Percentiles rank a stretch among this genome's conserved stretches.
Conservation (phyloP, 140 eudicot species). For the Stevia rebaudiana region DNA sequence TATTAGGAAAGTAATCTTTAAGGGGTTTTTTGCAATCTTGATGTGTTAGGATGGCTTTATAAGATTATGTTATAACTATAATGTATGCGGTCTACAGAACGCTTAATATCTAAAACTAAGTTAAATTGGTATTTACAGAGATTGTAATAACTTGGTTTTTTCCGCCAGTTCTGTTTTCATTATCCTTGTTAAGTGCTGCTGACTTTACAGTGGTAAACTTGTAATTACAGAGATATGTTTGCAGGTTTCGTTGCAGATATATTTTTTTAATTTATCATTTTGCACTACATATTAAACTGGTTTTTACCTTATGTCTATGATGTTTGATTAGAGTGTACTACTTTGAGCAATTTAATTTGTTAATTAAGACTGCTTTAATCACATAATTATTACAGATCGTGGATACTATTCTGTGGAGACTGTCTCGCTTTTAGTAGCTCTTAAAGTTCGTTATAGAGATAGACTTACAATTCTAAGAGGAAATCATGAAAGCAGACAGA, state of each 20-base stretch:
- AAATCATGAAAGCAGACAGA: constrained; percentile 88
- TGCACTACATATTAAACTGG: background rate
- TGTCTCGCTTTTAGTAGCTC: constrained; percentile 78
- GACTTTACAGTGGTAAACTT: constrained; percentile 14
- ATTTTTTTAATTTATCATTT: background rate
- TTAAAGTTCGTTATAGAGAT: constrained; percentile 88
- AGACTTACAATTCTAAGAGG: constrained; percentile 87
- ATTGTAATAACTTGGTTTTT: background rate
- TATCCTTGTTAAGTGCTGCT: background rate
- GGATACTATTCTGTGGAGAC: constrained; percentile 95
- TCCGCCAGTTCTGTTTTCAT: background rate
- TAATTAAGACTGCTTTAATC: constrained; percentile 15
- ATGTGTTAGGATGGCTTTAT: constrained; percentile 11
- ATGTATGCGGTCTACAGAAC: background rate
- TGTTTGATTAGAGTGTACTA: constrained; percentile 5
- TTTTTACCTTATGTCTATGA: background rate
- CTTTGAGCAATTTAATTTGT: background rate
- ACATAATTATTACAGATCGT: constrained; percentile 54
- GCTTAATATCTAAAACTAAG: background rate
- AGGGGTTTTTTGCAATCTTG: constrained; percentile 7
- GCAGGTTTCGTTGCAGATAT: constrained; percentile 7
- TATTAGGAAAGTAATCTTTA: constrained; percentile 9
- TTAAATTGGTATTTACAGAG: background rate
- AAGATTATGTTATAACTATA: background rate
- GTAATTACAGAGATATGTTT: background rate